Conservation (phyloP, 208 protist species). For the Acanthamoeba castellanii region DNA sequence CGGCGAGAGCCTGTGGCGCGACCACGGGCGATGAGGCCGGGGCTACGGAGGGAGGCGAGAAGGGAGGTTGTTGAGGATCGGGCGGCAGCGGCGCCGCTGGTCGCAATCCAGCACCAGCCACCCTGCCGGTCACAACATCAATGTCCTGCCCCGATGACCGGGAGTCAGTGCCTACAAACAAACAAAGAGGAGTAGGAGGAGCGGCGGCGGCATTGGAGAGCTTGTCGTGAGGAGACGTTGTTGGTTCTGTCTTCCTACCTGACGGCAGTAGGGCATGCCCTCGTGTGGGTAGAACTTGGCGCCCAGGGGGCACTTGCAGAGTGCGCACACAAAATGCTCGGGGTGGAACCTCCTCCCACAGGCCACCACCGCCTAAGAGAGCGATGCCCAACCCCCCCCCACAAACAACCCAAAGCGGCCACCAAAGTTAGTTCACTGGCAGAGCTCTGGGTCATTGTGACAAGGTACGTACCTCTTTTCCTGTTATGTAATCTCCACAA, state of each 20-base stretch:
- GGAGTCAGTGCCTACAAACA: background rate
- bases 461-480: background rate
- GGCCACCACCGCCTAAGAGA: background rate
- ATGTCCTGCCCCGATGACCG: background rate
- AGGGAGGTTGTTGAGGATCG: background rate
- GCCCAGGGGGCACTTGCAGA: slow-evolving; percentile 17
- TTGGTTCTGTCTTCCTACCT: background rate
- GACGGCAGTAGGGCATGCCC: slow-evolving; percentile 16
- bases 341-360: slow-evolving; percentile 39
- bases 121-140: background rate
- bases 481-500: slow-evolving; percentile 3
- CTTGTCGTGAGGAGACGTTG: background rate
- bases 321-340: background rate
- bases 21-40: background rate
- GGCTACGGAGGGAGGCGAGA: background rate
- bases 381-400: background rate
- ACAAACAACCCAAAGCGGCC: background rate
- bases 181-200: too few species aligned
- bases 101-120: background rate
- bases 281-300: slow-evolving; percentile 32
- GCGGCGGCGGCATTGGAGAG: too few species aligned
- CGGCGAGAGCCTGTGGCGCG: background rate
- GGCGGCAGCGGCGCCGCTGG: background rate
- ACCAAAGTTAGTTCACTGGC: background rate
- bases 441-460: background rate